These are phyloP conservation scores for Tricholomella constricta DNA, from an alignment of 768 basidiomycete species.

Conservation along the genomic window DNA sequence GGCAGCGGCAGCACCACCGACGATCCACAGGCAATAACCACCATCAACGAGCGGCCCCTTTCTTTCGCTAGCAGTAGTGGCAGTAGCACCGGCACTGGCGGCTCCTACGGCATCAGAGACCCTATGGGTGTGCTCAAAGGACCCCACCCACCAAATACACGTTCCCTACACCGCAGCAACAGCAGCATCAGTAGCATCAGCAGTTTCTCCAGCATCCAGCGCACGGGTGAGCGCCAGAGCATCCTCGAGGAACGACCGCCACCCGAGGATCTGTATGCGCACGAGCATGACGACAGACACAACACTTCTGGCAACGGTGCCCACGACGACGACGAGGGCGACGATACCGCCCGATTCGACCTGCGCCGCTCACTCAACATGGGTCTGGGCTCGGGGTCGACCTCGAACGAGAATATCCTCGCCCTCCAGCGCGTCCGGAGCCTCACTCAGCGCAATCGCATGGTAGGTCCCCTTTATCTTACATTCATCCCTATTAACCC, in stretches of 20 bases:
- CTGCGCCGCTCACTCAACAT: slow-evolving; percentile 17
- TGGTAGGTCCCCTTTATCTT: slow-evolving; percentile 47
- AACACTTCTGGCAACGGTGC: slow-evolving; percentile 16
- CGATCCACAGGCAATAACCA: slow-evolving; percentile 50
- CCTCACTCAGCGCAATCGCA: slow-evolving; percentile 70
- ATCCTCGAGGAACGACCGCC: slow-evolving; percentile 51
- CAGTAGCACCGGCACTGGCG: slow-evolving; percentile 29
- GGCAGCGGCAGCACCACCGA: slow-evolving; percentile 73
- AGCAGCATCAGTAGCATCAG: slow-evolving; percentile 17
- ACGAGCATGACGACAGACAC: background rate
- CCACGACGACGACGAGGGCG: slow-evolving; percentile 59
- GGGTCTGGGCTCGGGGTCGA: slow-evolving; percentile 11
- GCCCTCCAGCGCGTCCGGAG: slow-evolving; percentile 71
- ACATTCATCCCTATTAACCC: slow-evolving; percentile 20
- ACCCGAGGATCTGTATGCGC: background rate
- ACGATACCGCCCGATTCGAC: slow-evolving; percentile 50
- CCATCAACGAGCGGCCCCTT: slow-evolving; percentile 31
- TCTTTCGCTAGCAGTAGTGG: slow-evolving; percentile 31
- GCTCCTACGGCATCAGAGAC: background rate
- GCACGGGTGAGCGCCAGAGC: slow-evolving; percentile 22
- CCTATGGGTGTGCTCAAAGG: slow-evolving; percentile 45
- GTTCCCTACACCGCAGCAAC: slow-evolving; percentile 9
- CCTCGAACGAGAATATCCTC: slow-evolving; percentile 52
- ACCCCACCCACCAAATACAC: slow-evolving; percentile 19
- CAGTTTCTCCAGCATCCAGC: slow-evolving; percentile 4